Evolutionary conservation across 805 yeast genomes (phyloP), one percentile per base, ranked within the genome.

Genomic region (Cyberlindnera lachancei): DNA sequence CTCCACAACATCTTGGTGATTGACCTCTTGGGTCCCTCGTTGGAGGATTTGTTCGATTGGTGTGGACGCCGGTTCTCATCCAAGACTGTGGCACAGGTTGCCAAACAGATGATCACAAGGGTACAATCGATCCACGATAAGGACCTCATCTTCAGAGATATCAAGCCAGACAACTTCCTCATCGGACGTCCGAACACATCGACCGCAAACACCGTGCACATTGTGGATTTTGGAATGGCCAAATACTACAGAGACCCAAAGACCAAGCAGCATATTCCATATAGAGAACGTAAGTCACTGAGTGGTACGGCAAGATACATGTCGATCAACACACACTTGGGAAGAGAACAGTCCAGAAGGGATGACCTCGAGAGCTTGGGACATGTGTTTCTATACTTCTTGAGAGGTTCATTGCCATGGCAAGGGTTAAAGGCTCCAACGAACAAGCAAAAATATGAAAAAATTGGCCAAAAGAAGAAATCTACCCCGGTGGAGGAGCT

Each of bases 301-400:
- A 82, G 95, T 57, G 98, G 98, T 30, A 92, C 98, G 3, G 98
- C 97, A n/a, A 70, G 98, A 50, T 92, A 92, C 63, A 92, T 92
- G 96, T 81, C 94, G 19, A 88, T 92, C 45, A 92, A 92, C 63
- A 92, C 98, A 8, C 98, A 92, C 61, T 64, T 92, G 50, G 98
- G 98, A 30, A 76, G 96, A 50, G 98, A 92, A 59, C 98, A 92
- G 65, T 78, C 85, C 50, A 79, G 98, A 56, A 73, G 98, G 50
- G 98, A 92, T 54, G 98, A 92, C 61, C 71, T 92, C 53, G 98
- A 92, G 64, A 85, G 95, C 35, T 68, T 92, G 53, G 98, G 96
- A 21, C 96, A 92, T 58, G 98, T 92, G 7, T 86, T 92, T 53
- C 83, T 92, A 66, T 92, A 92, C 61, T 92, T 92, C 59, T 61